Evolutionary conservation across 2,329 filamentous ascomycete genomes (phyloP), one percentile per base, ranked within the genome.

Genomic region (Penicillium janthinellum): DNA sequence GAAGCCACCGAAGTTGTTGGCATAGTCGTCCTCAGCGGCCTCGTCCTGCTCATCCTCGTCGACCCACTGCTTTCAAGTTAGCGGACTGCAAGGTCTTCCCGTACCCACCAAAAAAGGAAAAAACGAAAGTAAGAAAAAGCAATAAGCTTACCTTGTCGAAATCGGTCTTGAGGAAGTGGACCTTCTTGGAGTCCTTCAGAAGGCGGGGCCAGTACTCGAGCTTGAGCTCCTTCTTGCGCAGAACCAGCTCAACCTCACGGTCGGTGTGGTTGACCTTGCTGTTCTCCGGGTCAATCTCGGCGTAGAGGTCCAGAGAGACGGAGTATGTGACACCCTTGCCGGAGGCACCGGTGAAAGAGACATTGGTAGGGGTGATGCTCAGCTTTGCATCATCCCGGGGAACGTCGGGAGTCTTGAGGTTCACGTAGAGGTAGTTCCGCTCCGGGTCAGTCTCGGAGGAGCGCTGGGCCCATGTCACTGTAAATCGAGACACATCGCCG

Each of bases 21-120:
- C 75, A 61, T 79, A 78, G 78, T 96, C 93, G 58, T 96, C 92
- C 66, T 96, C 92, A 51, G 86, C 83, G 61, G 86, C 89, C 79
- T 92, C 92, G 74, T 98, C 90, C 83, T 99, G 95, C 86, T 99
- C 95, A 75, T 99, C 93, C 86, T 97, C 92, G 70, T 97, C 93
- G 72, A 96, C 91, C 93, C 93, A 97, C 86, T 88, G 61, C 47
- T 56, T 28, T n/a, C 39, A 37, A 31, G 59, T 71, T 56, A 70
- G 67, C 37, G 38, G 25, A 38, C 45, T 41, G 47, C 17, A 34
- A 31, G 17, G 35, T 62, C 50, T 17, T 34, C 8, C 20, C 39
- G 12, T n/a, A 14, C 28, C 31, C 54, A 44, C 45, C 31, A 28
- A 44, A 22, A 22, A 39, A 53, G 38, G 10, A 53, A 39, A 8